Evolutionary conservation across 192 early-diverging fungal species (phyloP).

Genomic region (Coemansia aciculifera): DNA sequence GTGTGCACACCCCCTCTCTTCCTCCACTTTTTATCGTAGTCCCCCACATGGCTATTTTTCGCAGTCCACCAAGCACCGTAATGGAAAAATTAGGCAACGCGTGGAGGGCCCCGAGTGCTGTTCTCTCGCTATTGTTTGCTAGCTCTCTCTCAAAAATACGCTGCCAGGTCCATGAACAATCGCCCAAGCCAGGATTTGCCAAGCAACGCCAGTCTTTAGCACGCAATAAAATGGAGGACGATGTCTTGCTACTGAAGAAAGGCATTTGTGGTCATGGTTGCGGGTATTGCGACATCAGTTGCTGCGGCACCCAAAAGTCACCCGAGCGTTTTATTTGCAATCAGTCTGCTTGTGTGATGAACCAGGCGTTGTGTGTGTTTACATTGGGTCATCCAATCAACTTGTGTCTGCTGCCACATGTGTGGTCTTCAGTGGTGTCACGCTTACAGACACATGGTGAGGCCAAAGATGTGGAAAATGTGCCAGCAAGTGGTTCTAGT

Average conservation of each 20-base stretch:
- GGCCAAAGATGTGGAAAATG: not conserved
- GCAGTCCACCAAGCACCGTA: not conserved
- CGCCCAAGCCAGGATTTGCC: not conserved
- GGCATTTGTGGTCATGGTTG: not conserved
- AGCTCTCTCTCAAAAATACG: not conserved
- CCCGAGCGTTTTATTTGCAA: not conserved
- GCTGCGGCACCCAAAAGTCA: not conserved
- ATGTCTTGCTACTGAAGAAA: not conserved
- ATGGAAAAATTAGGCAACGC: slow-evolving; percentile 5
- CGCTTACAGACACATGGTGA: not conserved
- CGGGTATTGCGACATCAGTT: slow-evolving; percentile 1
- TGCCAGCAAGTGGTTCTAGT: not conserved
- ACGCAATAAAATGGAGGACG: not conserved
- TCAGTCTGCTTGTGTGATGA: slow-evolving; percentile 1
- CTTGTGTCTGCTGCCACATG: not conserved
- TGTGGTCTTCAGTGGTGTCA: not conserved
- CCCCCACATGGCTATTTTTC: slow-evolving; percentile 12
- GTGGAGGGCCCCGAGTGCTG: not conserved
- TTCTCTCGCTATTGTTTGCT: not conserved
- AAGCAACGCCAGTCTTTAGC: not conserved
- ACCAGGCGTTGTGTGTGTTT: not conserved
- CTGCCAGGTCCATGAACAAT: not conserved
- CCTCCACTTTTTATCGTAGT: not conserved
- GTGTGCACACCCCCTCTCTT: slow-evolving; percentile 3
- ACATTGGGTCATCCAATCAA: not conserved